phyloP scores from a whole-genome alignment of 495 filamentous ascomycete genomes.

The Cryomyces minteri region DNA sequence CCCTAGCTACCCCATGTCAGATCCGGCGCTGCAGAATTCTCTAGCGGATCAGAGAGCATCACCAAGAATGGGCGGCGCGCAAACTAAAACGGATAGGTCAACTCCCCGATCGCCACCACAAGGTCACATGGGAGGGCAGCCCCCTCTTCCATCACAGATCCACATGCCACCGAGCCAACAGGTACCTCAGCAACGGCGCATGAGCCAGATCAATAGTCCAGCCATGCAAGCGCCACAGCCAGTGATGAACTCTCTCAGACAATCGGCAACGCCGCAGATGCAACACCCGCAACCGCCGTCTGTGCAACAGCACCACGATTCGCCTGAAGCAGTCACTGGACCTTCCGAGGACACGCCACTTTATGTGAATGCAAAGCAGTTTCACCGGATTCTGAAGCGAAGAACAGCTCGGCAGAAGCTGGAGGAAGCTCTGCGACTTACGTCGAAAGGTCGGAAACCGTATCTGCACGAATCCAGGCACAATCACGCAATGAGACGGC shows the following conservation, averaged over 20 bases:
- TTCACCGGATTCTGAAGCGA: conserved; percentile 89
- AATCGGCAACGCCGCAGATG: conserved; percentile 14
- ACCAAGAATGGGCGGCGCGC: conserved; percentile 32
- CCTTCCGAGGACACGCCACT: conserved; percentile 79
- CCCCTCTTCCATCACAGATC: conserved; percentile 14
- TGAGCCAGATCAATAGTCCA: conserved; percentile 44
- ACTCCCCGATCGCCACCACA: conserved; percentile 35
- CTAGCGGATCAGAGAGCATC: conserved; percentile 30
- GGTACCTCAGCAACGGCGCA: conserved; percentile 26
- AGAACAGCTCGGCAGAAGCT: conserved; percentile 83
- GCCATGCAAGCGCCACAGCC: conserved; percentile 35
- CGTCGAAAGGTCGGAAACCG: conserved; percentile 88
- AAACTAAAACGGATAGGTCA: conserved; percentile 37
- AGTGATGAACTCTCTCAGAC: conserved; percentile 12
- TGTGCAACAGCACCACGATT: conserved; percentile 51
- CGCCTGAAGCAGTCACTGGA: conserved; percentile 57
- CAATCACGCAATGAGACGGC: conserved; percentile 95
- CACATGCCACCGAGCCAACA: conserved; percentile 15
- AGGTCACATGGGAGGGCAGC: conserved; percentile 26
- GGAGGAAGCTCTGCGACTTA: conserved; percentile 77
- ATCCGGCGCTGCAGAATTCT: conserved; percentile 25
- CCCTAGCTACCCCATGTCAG: conserved; percentile 34
- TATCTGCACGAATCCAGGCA: conserved; percentile 98
- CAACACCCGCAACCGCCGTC: conserved; percentile 29
- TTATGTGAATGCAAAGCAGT: conserved; percentile 98